Conservation (phyloP, 208 protist genomes). For the Acanthamoeba healyi region DNA sequence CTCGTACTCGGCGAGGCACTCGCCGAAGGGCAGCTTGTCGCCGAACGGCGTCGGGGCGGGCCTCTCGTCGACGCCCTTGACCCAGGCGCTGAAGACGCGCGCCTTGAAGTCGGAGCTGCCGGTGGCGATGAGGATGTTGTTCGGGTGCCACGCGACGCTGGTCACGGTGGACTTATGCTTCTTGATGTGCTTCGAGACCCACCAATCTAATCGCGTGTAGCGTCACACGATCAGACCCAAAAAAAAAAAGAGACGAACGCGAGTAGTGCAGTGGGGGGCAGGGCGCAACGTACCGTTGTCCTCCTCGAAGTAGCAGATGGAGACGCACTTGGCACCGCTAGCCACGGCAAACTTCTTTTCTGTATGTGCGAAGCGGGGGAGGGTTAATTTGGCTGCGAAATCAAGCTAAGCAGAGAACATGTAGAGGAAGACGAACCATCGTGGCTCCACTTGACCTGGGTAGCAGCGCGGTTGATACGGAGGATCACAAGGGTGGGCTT, state of each 20-base stretch:
- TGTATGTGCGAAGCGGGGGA: background rate
- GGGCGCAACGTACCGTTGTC: slow-evolving; percentile 84
- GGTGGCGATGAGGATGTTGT: slow-evolving; percentile 90
- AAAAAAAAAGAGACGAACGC: background rate
- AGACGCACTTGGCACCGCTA: slow-evolving; percentile 90
- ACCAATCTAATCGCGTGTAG: slow-evolving; percentile 90
- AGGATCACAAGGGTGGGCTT: slow-evolving; percentile 94
- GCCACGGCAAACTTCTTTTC: slow-evolving; percentile 95
- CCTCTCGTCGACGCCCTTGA: slow-evolving; percentile 90
- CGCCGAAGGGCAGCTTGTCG: slow-evolving; percentile 87
- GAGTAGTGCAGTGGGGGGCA: background rate
- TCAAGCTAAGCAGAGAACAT: no score
- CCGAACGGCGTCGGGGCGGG: slow-evolving; percentile 79
- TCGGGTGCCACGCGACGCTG: slow-evolving; percentile 93
- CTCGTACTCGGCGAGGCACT: slow-evolving; percentile 80
- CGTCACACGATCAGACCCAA: background rate
- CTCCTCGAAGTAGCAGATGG: slow-evolving; percentile 95
- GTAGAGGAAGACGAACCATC: slow-evolving; percentile 67
- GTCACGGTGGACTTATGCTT: slow-evolving; percentile 92
- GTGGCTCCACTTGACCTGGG: slow-evolving; percentile 91
- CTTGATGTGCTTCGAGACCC: slow-evolving; percentile 93
- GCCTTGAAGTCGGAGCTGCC: slow-evolving; percentile 91
- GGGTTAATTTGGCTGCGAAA: no score
- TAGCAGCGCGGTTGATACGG: slow-evolving; percentile 91
- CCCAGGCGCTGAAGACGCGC: slow-evolving; percentile 89